Evolutionary conservation across 176 grass and related monocot species (phyloP).

Genomic region (Guadua angustifolia): DNA sequence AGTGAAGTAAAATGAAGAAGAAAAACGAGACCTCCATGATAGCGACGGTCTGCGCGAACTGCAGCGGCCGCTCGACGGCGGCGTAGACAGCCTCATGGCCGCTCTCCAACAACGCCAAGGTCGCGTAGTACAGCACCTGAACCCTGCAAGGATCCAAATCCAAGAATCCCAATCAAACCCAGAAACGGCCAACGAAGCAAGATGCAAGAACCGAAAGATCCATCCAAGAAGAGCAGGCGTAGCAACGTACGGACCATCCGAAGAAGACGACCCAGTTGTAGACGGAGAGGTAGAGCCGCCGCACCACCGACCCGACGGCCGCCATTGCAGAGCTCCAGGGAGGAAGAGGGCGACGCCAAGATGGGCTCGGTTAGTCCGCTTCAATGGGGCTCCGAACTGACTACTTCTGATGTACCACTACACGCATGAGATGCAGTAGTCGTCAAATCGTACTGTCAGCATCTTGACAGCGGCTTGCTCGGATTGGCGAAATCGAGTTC

Average conservation of each 20-base stretch:
- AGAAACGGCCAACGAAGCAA: background rate
- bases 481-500: background rate
- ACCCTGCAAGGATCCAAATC: conserved; percentile 45
- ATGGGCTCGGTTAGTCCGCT: background rate
- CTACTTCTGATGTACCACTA: background rate
- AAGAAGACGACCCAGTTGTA: conserved; percentile 63
- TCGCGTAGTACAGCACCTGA: conserved; percentile 51
- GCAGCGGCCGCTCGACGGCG: conserved; percentile 56
- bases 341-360: background rate
- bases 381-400: background rate
- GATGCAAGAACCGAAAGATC: background rate
- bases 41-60: conserved; percentile 55
- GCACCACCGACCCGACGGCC: conserved; percentile 16
- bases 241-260: conserved; percentile 43
- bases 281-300: conserved; percentile 53
- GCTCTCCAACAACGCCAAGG: conserved; percentile 16
- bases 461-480: background rate
- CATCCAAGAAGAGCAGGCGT: background rate
- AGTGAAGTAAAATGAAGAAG: background rate
- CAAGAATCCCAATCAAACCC: conserved; percentile 31
- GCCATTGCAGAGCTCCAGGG: conserved; percentile 38
- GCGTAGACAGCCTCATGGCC: conserved; percentile 51
- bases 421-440: background rate
- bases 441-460: background rate
- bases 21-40: conserved; percentile 46